Evolutionary conservation across 192 early-diverging fungal species (phyloP), one percentile per base, ranked within the genome.

Genomic region (Kappamyces sp.): DNA sequence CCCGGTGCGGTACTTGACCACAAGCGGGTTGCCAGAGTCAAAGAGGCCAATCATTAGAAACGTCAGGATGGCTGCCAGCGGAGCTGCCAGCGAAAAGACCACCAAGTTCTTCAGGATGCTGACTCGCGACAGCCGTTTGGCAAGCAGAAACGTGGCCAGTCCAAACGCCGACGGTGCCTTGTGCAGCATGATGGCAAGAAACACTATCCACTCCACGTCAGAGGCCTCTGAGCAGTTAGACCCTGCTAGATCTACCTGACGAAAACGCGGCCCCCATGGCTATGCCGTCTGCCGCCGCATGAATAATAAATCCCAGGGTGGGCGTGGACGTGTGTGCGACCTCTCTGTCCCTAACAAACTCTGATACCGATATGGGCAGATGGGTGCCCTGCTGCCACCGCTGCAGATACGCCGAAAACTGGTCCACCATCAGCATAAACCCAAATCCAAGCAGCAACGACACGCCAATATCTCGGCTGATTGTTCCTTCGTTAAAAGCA

Each of bases 111-210:
- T 74, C 35, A 84, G 79, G 40, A 74, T 67, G 15, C 49, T 65
- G 6, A 52, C 57, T 3, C 54, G 61, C 1, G 64, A 43, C 55
- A 82, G 73, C 2, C 90, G 86, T 53, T 90, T 84, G 57, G 84
- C 76, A 51, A 95, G 72, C 13, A 98, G 75, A n/a, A 90, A 87
- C 1, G 90, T 93, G 13, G 88, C 78, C 5, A 98, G 76, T 0
- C 91, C 93, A 70, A 98, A 93, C 0, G 94, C 91, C 3, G 89
- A 84, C 1, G 94, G 94, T 3, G 91, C 92, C 71, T 98, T 98
- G 79, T 98, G 94, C 34, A 98, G 72, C 79, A 95, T 88, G 58
- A 98, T 90, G 2, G 94, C 94, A 13, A 98, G 49, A 64, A 95
- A 98, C 15, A 98, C 89, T 6, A 98, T 85, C 15, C 79, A 51